Percentiles rank a stretch among this genome's conserved stretches.
Evolutionary conservation across 495 filamentous ascomycete species (phyloP).

Genomic region (Podospora australis): DNA sequence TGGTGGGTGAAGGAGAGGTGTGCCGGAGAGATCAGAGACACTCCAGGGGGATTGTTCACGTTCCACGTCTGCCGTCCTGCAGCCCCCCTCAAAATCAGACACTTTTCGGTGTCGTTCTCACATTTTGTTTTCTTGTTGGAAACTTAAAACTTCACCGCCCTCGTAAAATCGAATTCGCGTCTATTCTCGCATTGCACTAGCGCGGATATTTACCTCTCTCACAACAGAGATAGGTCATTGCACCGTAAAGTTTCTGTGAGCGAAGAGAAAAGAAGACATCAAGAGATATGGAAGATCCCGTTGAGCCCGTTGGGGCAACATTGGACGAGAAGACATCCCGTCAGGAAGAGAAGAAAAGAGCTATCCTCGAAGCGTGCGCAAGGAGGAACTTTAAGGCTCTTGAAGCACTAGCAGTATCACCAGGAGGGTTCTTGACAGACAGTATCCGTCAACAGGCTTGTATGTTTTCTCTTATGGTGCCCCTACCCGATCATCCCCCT

Average conservation of each 20-base stretch:
- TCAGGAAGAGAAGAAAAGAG: constrained; percentile 15
- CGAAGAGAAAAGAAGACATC: not conserved
- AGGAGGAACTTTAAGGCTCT: constrained; percentile 56
- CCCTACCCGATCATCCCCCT: not conserved
- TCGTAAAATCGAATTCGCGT: too few species aligned
- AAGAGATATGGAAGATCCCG: not conserved
- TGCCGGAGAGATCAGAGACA: too few species aligned
- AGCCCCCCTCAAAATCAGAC: too few species aligned
- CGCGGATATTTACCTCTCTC: too few species aligned
- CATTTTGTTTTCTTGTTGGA: too few species aligned
- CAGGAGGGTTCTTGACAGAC: constrained; percentile 74
- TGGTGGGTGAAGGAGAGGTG: too few species aligned
- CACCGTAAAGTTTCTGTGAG: not conserved
- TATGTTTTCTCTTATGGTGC: constrained; percentile 47
- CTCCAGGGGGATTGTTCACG: too few species aligned
- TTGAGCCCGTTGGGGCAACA: constrained; percentile 2
- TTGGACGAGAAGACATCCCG: constrained; percentile 15
- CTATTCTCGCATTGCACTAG: too few species aligned
- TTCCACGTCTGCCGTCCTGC: too few species aligned
- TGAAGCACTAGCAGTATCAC: constrained; percentile 58
- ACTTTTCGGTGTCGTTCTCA: too few species aligned
- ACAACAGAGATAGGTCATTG: too few species aligned
- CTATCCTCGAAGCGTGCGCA: constrained; percentile 63
- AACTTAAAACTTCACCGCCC: too few species aligned
- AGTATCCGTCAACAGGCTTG: constrained; percentile 75